Evolutionary conservation across 1,284 basidiomycete species (phyloP), one percentile per base, ranked within the genome.

Genomic region (Puccinia novopanici): DNA sequence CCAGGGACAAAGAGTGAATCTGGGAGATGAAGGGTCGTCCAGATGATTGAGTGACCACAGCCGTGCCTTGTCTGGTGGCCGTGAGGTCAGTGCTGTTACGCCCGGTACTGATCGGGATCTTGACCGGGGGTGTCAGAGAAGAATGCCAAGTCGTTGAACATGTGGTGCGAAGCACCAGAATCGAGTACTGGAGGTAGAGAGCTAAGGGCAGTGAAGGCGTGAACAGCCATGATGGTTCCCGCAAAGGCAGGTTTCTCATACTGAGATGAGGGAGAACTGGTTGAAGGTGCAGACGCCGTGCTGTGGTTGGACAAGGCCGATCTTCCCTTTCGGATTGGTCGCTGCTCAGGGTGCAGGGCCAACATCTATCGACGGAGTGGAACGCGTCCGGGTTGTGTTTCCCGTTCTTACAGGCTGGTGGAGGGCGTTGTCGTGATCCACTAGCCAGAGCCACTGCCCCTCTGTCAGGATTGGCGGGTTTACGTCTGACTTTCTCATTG

Each of bases 121-220:
- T 57, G 8, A 22, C 8, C 6, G 8, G 9, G 55, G 27, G 6
- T 5, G 6, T 30, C 22, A 9, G 27, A 19, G 6, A 73, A 73
- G 15, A 73, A 52, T 55, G 3, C 24, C 30, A 48, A 19, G 30
- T 73, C 30, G 22, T 73, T 73, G 70, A 73, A 73, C 70, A 73
- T 73, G 37, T 73, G 48, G 27, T 73, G 70, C 30, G 70, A 54
- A 34, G 48, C n/a, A 13, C 70, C 70, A 2, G 65, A 42, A 27
- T 68, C 65, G 4, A 57, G 24, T 24, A 57, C 55, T 2, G n/a
- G n/a, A n/a, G n/a, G n/a, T n/a, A n/a, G n/a, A n/a, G n/a, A n/a
- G n/a, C n/a, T n/a, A n/a, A n/a, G n/a, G n/a, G 22, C 8, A 9
- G 22, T n/a, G 55, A n/a, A 6, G 9, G 8, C 22, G 55, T n/a